Conservation (phyloP, 139 green algal species). For the Edaphochlamys debaryana region DNA sequence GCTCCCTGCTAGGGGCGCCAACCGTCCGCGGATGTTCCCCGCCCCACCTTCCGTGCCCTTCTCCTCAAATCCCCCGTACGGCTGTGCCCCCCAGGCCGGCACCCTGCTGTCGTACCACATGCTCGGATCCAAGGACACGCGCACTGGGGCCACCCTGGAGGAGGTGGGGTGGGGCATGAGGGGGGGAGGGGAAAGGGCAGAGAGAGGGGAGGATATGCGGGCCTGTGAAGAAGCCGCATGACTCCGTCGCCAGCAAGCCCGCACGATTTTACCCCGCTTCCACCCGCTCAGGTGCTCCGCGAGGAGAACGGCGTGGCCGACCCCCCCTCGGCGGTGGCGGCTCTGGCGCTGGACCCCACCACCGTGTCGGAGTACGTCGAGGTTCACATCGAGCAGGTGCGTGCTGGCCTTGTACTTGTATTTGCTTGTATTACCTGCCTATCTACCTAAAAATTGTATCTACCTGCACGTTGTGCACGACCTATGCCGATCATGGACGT, state of each 20-base stretch:
- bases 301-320: conserved; percentile 32
- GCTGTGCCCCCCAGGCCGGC: conserved; percentile 59
- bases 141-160: conserved; percentile 62
- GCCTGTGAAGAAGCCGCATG: too few relatives aligned
- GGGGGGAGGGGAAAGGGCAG: not conserved
- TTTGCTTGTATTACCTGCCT: too few relatives aligned
- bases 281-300: conserved; percentile 39
- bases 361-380: conserved; percentile 82
- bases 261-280: too few relatives aligned
- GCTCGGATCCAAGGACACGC: conserved; percentile 60
- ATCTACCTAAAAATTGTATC: too few relatives aligned
- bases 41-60: too few relatives aligned
- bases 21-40: too few relatives aligned
- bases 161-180: conserved; percentile 64
- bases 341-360: conserved; percentile 20
- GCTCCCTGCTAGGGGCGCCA: too few relatives aligned
- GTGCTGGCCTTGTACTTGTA: not conserved
- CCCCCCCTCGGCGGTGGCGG: conserved; percentile 1
- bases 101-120: conserved; percentile 67
- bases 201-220: too few relatives aligned
- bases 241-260: too few relatives aligned
- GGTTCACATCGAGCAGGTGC: conserved; percentile 93
- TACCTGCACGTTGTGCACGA: too few relatives aligned
- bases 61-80: too few relatives aligned
- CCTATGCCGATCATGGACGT: too few relatives aligned